phyloP scores from a whole-genome alignment of 805 yeast genomes.

The Lachancea nothofagi region DNA sequence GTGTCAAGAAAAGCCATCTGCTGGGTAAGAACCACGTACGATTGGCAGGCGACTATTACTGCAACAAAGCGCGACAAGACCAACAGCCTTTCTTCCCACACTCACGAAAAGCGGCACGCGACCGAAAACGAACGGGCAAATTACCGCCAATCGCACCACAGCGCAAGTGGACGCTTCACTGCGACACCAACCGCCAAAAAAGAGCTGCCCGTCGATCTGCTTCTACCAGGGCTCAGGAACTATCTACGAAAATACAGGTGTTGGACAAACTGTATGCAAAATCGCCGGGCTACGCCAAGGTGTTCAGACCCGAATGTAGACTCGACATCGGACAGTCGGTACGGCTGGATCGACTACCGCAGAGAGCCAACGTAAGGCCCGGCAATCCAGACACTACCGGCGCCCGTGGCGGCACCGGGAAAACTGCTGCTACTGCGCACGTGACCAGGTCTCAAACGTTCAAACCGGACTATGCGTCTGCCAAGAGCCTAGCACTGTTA shows the following conservation, averaged over 20 bases:
- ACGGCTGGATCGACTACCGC: slow-evolving; percentile 21
- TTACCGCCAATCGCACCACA: background rate
- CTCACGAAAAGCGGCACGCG: background rate
- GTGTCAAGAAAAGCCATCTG: slow-evolving; percentile 77
- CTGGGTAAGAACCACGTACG: slow-evolving; percentile 72
- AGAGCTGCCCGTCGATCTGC: background rate
- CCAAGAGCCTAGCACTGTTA: slow-evolving; percentile 5
- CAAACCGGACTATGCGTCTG: slow-evolving; percentile 6
- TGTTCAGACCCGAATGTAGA: slow-evolving; percentile 23
- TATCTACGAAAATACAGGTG: background rate
- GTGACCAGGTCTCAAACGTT: background rate
- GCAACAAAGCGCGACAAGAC: slow-evolving; percentile 31
- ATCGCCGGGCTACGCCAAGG: slow-evolving; percentile 30
- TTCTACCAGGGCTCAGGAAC: background rate
- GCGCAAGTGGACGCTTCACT: slow-evolving; percentile 7
- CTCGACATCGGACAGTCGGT: slow-evolving; percentile 28
- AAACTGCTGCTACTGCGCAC: background rate
- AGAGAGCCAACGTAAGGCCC: slow-evolving; percentile 22
- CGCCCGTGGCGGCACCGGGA: background rate
- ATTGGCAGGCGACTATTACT: slow-evolving; percentile 70
- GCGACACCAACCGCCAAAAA: slow-evolving; percentile 11
- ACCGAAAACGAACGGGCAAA: slow-evolving; percentile 1
- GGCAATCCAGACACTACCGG: background rate
- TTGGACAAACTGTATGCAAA: slow-evolving; percentile 22
- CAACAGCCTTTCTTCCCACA: slow-evolving; percentile 1